Base-by-base conservation (phyloP, 2,329 filamentous ascomycete genomes). In the Calonectria naviculata region DNA sequence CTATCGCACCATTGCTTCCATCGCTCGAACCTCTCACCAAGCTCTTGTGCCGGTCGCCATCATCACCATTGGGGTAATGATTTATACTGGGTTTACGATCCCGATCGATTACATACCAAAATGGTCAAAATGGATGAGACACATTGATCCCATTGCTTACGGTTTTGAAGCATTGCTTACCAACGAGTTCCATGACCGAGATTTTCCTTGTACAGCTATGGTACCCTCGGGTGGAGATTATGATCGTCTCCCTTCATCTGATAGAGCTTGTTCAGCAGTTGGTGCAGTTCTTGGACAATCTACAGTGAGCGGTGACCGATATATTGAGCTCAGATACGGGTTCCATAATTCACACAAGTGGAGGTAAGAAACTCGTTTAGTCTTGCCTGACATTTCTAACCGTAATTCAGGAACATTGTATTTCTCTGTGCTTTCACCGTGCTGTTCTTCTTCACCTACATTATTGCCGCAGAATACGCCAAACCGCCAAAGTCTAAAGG, bases 61-160 rank as follows among this genome's bases (percentile, higher is more conserved):
- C 15, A 72, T 86, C 9, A 54, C 72, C 17, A 73, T 78, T 1
- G 73, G 74, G n/a, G 42, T 82, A 15, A 74, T 78, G 42, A 75
- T 81, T 7, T 82, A 78, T 77, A 90, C 89, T 3, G 89, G 87
- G 70, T 89, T 91, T 72, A 77, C 82, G 9, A 82, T 86, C n/a
- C 78, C 79, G 0, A 68, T 78, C 13, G 65, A 77, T 10, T 75
- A 80, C 78, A 92, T 90, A 89, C 84, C 89, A 28, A 87, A 87
- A 1, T 93, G 91, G 90, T 89, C 88, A 46, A 84, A 89, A 42
- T 93, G 92, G 92, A 90, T 93, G 71, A 89, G 89, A 71, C 92
- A 91, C 74, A 81, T 93, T 52, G 88, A 93, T 70, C 90, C 91
- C 2, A 87, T 93, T 15, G 87, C 87, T 1, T 93, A 93, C 72